Base-by-base conservation (phyloP, 495 filamentous ascomycete species). In the Penicillium psychrofluorescens region DNA sequence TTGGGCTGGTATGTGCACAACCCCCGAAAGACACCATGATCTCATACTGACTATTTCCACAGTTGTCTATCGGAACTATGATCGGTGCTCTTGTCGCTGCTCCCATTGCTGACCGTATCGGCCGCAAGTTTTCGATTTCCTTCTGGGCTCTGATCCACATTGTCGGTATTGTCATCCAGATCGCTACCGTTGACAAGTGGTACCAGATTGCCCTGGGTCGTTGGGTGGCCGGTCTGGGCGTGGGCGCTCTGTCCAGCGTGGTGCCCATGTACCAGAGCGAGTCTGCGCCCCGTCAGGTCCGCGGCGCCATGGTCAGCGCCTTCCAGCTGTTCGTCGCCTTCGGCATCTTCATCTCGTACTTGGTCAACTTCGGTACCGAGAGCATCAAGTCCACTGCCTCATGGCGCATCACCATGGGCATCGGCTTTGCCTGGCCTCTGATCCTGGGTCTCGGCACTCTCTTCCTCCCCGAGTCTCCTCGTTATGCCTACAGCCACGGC, bases 321-420 rank as follows among this genome's bases (percentile, higher is more conserved):
- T 92, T 94, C 71, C 88, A 94, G 68, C 77, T 94, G 15, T 89
- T 92, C 68, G 86, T 92, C 61, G 88, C 88, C 28, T 73, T 89
- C 45, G 88, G 88, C 50, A 92, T 91, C 64, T 88, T 88, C 67
- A 77, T 81, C 36, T 84, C 86, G 48, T 80, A 88, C 63, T 80
- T 85, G 63, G 74, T 91, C 73, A 90, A 92, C 64, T 92, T 72
- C 59, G 87, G 85, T 32, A 90, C 87, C 16, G 67, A 78, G 44
- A 55, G 45, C 11, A 63, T 65, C 40, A 53, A 77, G 22, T 64
- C 64, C 35, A 78, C 79, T 33, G 76, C 73, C 29, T 80, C 83
- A 11, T 94, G 88, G 85, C 73, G 84, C 42, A 86, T 95, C 45
- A 80, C 86, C 46, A 90, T 85, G 75, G 88, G 84, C 29, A 70